These are phyloP conservation scores for Hemisphaericaspora subhashii DNA, from an alignment of 1,139 yeast species.

Conservation along the genomic window DNA sequence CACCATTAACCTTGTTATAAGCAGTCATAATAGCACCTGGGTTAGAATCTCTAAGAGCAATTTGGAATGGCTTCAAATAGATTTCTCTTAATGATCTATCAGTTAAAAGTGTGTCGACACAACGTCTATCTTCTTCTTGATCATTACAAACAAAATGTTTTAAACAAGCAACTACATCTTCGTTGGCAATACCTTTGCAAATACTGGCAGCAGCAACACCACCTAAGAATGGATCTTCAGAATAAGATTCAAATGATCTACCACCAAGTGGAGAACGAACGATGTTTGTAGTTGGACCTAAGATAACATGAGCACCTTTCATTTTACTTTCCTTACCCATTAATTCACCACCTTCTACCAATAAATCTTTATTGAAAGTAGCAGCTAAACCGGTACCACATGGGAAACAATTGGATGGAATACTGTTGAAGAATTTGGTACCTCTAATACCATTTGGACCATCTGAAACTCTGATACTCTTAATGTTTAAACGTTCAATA, in stretches of 20 bases:
- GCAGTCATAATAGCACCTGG: conserved; percentile 60
- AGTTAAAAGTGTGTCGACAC: conserved; percentile 48
- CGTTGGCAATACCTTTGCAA: conserved; percentile 54
- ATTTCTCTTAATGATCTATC: conserved; percentile 62
- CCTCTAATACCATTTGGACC: conserved; percentile 42
- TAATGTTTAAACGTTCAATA: conserved; percentile 45
- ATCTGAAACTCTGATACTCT: conserved; percentile 32
- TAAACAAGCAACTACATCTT: conserved; percentile 54
- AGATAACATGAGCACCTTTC: conserved; percentile 43
- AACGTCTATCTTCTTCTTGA: conserved; percentile 54
- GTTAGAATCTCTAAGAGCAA: conserved; percentile 50
- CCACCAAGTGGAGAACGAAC: conserved; percentile 65
- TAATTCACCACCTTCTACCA: conserved; percentile 28
- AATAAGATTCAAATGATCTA: conserved; percentile 61
- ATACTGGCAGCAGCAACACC: conserved; percentile 52
- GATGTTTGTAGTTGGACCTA: conserved; percentile 58
- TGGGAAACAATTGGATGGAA: conserved; percentile 38
- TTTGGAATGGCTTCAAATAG: conserved; percentile 61
- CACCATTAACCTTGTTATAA: conserved; percentile 60
- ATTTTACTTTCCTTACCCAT: conserved; percentile 38
- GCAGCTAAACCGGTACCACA: conserved; percentile 49
- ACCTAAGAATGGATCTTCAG: conserved; percentile 60
- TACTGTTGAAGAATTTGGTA: conserved; percentile 30
- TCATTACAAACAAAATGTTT: conserved; percentile 65
- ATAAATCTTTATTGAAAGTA: conserved; percentile 30